Evolutionary conservation across 2,329 filamentous ascomycete species (phyloP).

Genomic region (Stagonosporopsis tanaceti): DNA sequence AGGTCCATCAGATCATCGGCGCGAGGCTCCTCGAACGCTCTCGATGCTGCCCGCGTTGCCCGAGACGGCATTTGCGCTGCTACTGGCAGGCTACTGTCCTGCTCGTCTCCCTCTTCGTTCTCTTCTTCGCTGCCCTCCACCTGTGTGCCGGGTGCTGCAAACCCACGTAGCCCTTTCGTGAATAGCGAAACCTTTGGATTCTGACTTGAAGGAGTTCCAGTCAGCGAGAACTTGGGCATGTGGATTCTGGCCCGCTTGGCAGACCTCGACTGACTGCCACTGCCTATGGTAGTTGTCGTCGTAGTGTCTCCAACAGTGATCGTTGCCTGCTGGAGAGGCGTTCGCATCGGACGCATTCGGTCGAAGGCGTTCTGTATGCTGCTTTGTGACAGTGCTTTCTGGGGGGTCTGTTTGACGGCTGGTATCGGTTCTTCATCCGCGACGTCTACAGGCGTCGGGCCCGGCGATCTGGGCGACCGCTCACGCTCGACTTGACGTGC

Average conservation of each 20-base stretch:
- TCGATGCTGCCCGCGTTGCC: conserved; percentile 15
- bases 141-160: conserved; percentile 63
- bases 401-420: conserved; percentile 40
- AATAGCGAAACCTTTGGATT: conserved; percentile 48
- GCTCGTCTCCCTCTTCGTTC: conserved; percentile 29
- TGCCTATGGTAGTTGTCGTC: conserved; percentile 70
- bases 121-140: conserved; percentile 42
- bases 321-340: conserved; percentile 71
- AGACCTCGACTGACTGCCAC: conserved; percentile 50
- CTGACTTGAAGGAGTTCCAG: conserved; percentile 38
- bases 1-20: conserved; percentile 27
- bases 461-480: conserved; percentile 19
- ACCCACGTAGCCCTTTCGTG: conserved; percentile 58
- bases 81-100: conserved; percentile 26
- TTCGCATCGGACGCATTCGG: conserved; percentile 69
- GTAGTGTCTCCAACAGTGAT: conserved; percentile 77
- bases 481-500: conserved; percentile 27
- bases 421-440: conserved; percentile 36
- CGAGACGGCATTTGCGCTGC: conserved; percentile 28
- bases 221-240: conserved; percentile 47
- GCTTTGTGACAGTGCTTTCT: conserved; percentile 45
- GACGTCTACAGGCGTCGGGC: conserved; percentile 14
- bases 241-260: conserved; percentile 58
- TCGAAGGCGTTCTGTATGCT: conserved; percentile 68
- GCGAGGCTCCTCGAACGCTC: conserved; percentile 24